These are phyloP conservation scores for Vigna reflexopilosa DNA, from an alignment of 306 rosid genomes.

Conservation along the genomic window DNA sequence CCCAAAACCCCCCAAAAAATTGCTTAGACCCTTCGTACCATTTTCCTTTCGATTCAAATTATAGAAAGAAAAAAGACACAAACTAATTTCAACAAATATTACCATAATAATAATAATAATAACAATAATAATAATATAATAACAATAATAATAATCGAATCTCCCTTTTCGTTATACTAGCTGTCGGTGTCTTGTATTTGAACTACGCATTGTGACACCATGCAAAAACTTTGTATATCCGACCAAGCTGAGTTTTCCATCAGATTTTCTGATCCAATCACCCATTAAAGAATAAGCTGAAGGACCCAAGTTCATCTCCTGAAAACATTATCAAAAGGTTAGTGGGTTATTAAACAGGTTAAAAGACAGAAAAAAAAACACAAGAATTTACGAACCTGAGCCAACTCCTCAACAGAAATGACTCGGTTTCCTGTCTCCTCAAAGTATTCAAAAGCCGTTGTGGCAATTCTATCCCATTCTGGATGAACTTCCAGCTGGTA, in stretches of 20 bases:
- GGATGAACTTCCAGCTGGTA: conserved; percentile 90
- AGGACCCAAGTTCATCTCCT: conserved; percentile 91
- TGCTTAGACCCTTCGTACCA: conserved; percentile 42
- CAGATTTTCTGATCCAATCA: conserved; percentile 88
- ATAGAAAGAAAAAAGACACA: conserved; percentile 33
- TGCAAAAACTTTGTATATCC: conserved; percentile 93
- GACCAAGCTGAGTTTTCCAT: conserved; percentile 82
- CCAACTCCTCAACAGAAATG: conserved; percentile 84
- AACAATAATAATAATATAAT: background rate
- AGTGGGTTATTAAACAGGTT: background rate
- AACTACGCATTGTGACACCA: conserved; percentile 79
- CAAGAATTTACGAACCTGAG: conserved; percentile 66
- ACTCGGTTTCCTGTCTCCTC: conserved; percentile 81
- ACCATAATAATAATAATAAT: background rate
- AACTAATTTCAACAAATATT: conserved; percentile 53
- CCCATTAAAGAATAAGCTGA: conserved; percentile 70
- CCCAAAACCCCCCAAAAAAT: conserved; percentile 38
- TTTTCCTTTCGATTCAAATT: conserved; percentile 45
- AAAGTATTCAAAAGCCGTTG: conserved; percentile 70
- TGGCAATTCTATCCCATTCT: conserved; percentile 86
- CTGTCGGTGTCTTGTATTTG: conserved; percentile 72
- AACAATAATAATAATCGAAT: conserved; percentile 9
- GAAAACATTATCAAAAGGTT: conserved; percentile 47
- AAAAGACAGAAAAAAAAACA: background rate
- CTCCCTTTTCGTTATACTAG: conserved; percentile 45